Evolutionary conservation across 345 rosid species (phyloP), one percentile per base, ranked within the genome.

Genomic region (Eucalyptus cladocalyx): DNA sequence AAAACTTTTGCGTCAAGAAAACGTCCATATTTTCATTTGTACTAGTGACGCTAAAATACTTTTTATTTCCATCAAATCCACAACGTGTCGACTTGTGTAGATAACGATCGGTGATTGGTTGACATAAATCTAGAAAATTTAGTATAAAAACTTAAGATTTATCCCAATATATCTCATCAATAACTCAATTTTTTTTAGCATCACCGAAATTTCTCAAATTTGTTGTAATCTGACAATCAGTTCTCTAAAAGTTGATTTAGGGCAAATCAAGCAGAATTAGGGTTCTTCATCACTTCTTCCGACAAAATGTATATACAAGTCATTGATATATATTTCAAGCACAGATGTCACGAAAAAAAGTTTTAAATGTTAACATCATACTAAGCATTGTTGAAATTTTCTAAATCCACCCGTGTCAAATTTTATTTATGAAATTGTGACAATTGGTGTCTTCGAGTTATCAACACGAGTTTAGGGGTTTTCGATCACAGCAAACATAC

Each of bases 151-250:
- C 42, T 19, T 32, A 17, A 69, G 32, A 32, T 21, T 69, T 69
- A 17, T 4, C 80, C 24, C 42, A 5, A 32, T 32, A 32, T 32
- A 12, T 19, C 81, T 19, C 81, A 72, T 72, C 81, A 19, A 72
- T 19, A 72, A 21, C 12, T 37, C 45, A 19, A 72, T 9, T 5
- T 17, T 62, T 9, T 37, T 15, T 34, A 1, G 24, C 2, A 69
- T 69, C 26, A 34, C 24, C 24, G 34, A 34, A 69, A 34, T 1
- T 69, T 69, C 28, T 37, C 28, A 72, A 72, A 72, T 42, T 37
- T 1, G 3, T 1, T 21, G 2, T 16, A 32, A 3, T 16, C 3
- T 72, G 3, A 4, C 1, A 5, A 32, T 32, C 42, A 8, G 32
- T 32, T 32, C 5, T 24, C 23, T 32, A 16, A 67, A 32, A 2